phyloP scores from a whole-genome alignment of 345 rosid species.

The Clarkia xantiana region DNA sequence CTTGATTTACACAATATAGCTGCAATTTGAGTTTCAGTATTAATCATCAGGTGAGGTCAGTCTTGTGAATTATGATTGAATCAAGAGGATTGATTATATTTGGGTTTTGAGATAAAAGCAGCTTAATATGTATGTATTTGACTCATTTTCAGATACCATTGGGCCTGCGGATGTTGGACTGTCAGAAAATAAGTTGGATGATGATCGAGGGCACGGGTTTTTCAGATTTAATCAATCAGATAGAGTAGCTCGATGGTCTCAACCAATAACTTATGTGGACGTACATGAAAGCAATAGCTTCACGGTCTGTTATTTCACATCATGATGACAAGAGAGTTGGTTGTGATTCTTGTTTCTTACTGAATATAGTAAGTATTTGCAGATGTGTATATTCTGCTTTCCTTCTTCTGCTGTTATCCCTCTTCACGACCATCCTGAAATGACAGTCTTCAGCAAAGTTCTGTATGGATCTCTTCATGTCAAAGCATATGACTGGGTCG shows the following conservation, averaged over 20 bases:
- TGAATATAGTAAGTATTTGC: conserved; percentile 8
- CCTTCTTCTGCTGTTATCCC: conserved; percentile 93
- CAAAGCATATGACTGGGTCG: conserved; percentile 93
- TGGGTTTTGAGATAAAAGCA: not conserved
- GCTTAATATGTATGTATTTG: conserved; percentile 2
- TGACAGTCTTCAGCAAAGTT: conserved; percentile 87
- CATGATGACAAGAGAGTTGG: not conserved
- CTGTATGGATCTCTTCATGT: conserved; percentile 91
- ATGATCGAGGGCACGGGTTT: conserved; percentile 77
- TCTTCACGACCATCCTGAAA: conserved; percentile 89
- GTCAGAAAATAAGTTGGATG: conserved; percentile 48
- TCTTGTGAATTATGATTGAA: too few species aligned
- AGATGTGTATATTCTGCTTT: conserved; percentile 95
- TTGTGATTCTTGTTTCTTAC: not conserved
- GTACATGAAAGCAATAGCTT: conserved; percentile 55
- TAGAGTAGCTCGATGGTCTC: conserved; percentile 69
- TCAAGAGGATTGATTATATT: not conserved
- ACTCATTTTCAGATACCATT: conserved; percentile 42
- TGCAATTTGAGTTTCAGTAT: too few species aligned
- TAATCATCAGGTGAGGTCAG: too few species aligned
- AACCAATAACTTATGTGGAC: conserved; percentile 75
- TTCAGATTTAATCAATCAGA: conserved; percentile 34
- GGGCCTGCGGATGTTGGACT: conserved; percentile 78
- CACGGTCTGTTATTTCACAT: conserved; percentile 18
- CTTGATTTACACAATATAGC: too few species aligned